These are phyloP conservation scores for Diaporthe longicolla DNA, from an alignment of 2,329 filamentous ascomycete species.

Conservation along the genomic window DNA sequence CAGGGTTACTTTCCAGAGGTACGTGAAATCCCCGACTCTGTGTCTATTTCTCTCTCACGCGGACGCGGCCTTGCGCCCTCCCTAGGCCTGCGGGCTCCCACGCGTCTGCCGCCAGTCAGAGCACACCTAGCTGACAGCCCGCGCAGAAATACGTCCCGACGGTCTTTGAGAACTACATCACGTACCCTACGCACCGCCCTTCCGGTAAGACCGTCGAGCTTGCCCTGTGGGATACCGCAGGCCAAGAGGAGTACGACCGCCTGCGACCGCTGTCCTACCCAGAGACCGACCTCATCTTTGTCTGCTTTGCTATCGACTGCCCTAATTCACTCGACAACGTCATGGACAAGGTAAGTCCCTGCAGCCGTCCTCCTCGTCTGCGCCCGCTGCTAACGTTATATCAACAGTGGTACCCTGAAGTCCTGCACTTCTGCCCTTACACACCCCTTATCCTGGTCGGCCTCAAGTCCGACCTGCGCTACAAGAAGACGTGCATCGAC, in stretches of 20 bases:
- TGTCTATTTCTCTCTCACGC: too few relatives aligned
- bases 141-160: conserved; percentile 99
- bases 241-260: conserved; percentile 98
- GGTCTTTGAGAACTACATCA: conserved; percentile 99
- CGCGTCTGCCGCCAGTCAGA: not conserved
- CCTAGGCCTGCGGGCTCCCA: not conserved
- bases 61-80: not conserved
- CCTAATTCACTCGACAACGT: conserved; percentile 98
- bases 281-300: conserved; percentile 97
- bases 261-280: conserved; percentile 96
- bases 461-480: conserved; percentile 95
- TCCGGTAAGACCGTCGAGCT: conserved; percentile 96
- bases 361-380: conserved; percentile 45
- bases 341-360: conserved; percentile 88
- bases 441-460: conserved; percentile 96
- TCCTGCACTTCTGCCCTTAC: conserved; percentile 98
- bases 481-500: conserved; percentile 97
- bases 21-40: conserved; percentile 49
- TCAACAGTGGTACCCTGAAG: conserved; percentile 95
- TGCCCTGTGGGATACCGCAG: conserved; percentile 97
- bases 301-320: conserved; percentile 99
- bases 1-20: conserved; percentile 99
- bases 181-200: conserved; percentile 88
- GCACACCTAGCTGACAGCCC: conserved; percentile 15
- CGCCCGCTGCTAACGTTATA: not conserved